A percentile compares a stretch with the other conserved stretches of the same genome.
Conservation (phyloP, 2,329 filamentous ascomycete species). For the Nothophaeocryptopus gaeumannii region DNA sequence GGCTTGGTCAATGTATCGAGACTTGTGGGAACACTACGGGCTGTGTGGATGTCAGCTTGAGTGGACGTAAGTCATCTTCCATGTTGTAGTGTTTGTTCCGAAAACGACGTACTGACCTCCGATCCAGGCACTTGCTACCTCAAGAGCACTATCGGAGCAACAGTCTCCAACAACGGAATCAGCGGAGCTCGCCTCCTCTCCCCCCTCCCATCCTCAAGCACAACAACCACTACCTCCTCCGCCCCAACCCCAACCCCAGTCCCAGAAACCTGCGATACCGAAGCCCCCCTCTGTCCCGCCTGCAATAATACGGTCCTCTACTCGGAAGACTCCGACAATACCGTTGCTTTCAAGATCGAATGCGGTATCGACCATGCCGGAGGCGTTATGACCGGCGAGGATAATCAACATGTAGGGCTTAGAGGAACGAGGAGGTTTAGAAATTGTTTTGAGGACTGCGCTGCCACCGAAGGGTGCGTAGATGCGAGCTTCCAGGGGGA, state of each 20-base stretch:
- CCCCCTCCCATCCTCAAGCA: neutral
- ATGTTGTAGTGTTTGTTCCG: neutral
- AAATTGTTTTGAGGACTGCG: conserved; percentile 27
- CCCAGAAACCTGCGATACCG: conserved; percentile 5
- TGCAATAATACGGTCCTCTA: conserved; percentile 25
- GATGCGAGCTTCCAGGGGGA: conserved; percentile 23
- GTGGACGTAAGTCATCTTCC: neutral
- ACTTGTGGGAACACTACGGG: conserved; percentile 20
- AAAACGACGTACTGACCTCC: neutral
- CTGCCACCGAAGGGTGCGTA: conserved; percentile 23
- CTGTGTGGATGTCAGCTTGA: conserved; percentile 27
- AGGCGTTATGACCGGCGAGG: conserved; percentile 25
- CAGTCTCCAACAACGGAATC: neutral
- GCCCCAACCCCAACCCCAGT: conserved; percentile 7
- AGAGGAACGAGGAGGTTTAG: conserved; percentile 7
- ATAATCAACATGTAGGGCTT: neutral
- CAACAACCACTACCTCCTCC: neutral
- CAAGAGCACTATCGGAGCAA: neutral
- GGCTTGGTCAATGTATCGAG: conserved; percentile 25
- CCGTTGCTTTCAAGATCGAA: conserved; percentile 27
- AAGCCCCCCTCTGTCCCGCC: conserved; percentile 18
- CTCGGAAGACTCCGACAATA: conserved; percentile 19
- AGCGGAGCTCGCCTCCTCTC: conserved; percentile 2
- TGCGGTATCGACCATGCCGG: conserved; percentile 32
- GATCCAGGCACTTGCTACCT: conserved; percentile 13